Evolutionary conservation across 2,329 filamentous ascomycete genomes (phyloP).

Genomic region (Aspergillus piperis): DNA sequence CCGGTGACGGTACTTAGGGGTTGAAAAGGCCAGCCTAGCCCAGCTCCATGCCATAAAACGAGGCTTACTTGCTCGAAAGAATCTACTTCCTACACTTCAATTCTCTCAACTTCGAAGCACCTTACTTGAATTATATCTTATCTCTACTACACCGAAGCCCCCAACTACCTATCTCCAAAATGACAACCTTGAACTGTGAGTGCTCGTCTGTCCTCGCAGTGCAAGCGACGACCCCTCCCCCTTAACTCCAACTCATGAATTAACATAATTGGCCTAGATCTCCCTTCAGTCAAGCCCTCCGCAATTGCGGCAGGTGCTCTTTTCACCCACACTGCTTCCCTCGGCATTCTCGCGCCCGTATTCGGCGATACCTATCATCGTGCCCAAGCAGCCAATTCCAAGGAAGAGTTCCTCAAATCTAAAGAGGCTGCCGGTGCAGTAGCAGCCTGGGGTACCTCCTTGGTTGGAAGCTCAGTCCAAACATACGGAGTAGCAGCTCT

Average conservation of each 20-base stretch:
- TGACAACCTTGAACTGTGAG: slow-evolving; percentile 63
- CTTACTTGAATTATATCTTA: not conserved
- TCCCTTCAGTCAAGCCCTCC: slow-evolving; percentile 90
- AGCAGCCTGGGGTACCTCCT: slow-evolving; percentile 84
- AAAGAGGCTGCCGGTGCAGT: slow-evolving; percentile 89
- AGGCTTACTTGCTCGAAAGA: not conserved
- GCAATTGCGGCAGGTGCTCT: slow-evolving; percentile 93
- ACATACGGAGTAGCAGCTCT: slow-evolving; percentile 86
- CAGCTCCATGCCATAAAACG: not conserved
- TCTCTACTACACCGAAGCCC: not conserved
- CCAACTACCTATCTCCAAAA: slow-evolving; percentile 39
- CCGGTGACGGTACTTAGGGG: slow-evolving; percentile 9
- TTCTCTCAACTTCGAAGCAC: too few relatives aligned
- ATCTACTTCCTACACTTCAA: too few relatives aligned
- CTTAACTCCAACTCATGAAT: not conserved
- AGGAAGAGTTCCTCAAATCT: slow-evolving; percentile 93
- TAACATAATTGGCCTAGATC: slow-evolving; percentile 50
- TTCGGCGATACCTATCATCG: slow-evolving; percentile 95
- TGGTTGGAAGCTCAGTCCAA: slow-evolving; percentile 85
- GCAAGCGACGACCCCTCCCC: not conserved
- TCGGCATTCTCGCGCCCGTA: slow-evolving; percentile 82
- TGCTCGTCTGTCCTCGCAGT: slow-evolving; percentile 13
- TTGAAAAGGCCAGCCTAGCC: not conserved
- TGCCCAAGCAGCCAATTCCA: slow-evolving; percentile 86
- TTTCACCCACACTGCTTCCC: slow-evolving; percentile 91